A percentile compares a stretch with the other conserved stretches of the same genome.
Conservation (phyloP, 192 early-diverging fungal genomes). For the Coemansia sp. region DNA sequence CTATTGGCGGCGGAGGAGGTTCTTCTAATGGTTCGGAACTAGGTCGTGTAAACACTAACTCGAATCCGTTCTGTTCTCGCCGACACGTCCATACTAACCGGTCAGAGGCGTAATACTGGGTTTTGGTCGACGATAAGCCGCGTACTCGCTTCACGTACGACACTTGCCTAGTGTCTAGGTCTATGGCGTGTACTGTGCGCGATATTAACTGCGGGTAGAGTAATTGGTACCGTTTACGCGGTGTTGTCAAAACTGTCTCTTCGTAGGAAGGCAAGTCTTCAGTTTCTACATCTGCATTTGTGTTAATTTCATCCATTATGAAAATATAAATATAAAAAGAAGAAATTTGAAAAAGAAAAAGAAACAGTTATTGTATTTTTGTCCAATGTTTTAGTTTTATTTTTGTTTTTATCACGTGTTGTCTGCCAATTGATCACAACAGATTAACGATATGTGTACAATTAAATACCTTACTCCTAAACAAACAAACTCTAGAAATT, state of each 20-base stretch:
- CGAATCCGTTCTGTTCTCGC: conserved; percentile 26
- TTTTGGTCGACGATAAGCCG: conserved; percentile 9
- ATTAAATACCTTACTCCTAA: too few species aligned
- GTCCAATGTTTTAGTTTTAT: too few species aligned
- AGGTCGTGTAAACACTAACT: conserved; percentile 39
- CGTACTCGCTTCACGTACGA: conserved; percentile 10
- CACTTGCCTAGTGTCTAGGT: conserved; percentile 7
- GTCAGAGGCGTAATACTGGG: conserved; percentile 6
- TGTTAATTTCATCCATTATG: not conserved
- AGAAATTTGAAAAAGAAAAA: too few species aligned
- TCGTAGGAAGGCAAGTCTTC: conserved; percentile 48
- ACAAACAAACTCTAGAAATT: too few species aligned
- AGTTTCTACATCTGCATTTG: too few species aligned
- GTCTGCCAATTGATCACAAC: too few species aligned
- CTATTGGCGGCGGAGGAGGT: not conserved
- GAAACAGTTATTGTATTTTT: too few species aligned
- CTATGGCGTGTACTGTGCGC: conserved; percentile 35
- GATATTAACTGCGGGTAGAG: conserved; percentile 23
- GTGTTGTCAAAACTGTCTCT: conserved; percentile 33
- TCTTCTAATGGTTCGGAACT: too few species aligned
- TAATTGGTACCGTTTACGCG: conserved; percentile 30
- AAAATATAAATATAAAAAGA: too few species aligned
- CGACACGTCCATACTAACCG: conserved; percentile 28
- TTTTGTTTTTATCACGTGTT: too few species aligned
- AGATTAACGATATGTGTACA: too few species aligned